These are phyloP conservation scores for Botrytis pseudocinerea DNA, from an alignment of 2,329 filamentous ascomycete genomes.

Conservation along the genomic window DNA sequence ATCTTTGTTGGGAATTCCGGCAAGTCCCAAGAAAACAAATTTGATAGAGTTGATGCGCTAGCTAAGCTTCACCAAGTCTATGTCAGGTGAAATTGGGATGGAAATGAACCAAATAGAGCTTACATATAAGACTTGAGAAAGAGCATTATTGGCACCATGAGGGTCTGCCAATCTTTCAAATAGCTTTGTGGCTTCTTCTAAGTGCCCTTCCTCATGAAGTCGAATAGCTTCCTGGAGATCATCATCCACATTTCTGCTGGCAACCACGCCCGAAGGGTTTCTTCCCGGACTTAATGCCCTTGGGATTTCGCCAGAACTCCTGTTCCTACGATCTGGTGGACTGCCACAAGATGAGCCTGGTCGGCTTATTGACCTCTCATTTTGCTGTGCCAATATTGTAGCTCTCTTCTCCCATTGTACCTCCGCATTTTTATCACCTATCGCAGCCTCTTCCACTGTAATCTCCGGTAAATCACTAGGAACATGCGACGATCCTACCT, in stretches of 20 bases:
- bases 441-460: conserved; percentile 43
- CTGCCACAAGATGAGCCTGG: conserved; percentile 43
- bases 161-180: conserved; percentile 85
- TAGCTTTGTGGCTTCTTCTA: conserved; percentile 77
- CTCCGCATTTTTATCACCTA: conserved; percentile 54
- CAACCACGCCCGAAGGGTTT: conserved; percentile 42
- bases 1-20: conserved; percentile 19
- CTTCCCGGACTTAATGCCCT: conserved; percentile 23
- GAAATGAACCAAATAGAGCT: neutral
- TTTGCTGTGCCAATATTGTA: conserved; percentile 76
- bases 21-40: neutral
- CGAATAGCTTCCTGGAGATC: conserved; percentile 95
- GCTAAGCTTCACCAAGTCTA: conserved; percentile 10
- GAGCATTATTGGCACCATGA: conserved; percentile 81
- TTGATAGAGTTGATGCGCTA: conserved; percentile 4
- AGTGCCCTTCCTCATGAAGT: conserved; percentile 81
- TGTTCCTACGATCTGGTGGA: conserved; percentile 29
- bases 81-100: neutral
- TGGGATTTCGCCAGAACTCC: conserved; percentile 22
- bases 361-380: conserved; percentile 47
- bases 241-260: conserved; percentile 57
- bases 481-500: conserved; percentile 68
- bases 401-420: conserved; percentile 90
- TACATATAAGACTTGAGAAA: conserved; percentile 87
- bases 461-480: conserved; percentile 81